Evolutionary conservation across 2,329 filamentous ascomycete genomes (phyloP).

Genomic region (Talaromyces marneffei): DNA sequence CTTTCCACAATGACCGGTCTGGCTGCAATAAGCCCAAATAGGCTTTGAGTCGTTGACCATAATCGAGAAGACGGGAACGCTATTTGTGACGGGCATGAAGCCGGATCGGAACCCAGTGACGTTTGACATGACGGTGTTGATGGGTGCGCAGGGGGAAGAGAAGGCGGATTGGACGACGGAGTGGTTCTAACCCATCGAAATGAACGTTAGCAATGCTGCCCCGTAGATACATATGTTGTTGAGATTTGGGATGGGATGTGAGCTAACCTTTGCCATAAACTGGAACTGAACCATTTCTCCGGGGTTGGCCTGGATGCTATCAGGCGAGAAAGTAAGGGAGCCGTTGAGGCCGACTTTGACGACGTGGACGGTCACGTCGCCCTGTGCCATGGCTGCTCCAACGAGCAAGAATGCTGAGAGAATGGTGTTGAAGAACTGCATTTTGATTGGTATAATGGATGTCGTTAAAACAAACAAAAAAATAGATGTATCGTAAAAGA

Average conservation of each 20-base stretch:
- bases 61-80: conserved; percentile 62
- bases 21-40: conserved; percentile 72
- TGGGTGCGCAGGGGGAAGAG: conserved; percentile 62
- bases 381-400: conserved; percentile 15
- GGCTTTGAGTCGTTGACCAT: conserved; percentile 62
- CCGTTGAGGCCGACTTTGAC: conserved; percentile 57
- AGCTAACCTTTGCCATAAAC: conserved; percentile 34
- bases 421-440: not conserved
- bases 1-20: conserved; percentile 64
- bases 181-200: no score
- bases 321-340: conserved; percentile 58
- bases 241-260: conserved; percentile 33
- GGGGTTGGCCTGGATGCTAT: conserved; percentile 56
- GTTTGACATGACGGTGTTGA: conserved; percentile 48
- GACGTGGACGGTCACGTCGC: conserved; percentile 49
- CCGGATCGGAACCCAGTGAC: conserved; percentile 54
- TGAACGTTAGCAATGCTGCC: no score
- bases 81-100: conserved; percentile 48
- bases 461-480: no score
- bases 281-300: conserved; percentile 53
- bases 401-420: not conserved
- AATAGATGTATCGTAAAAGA: not conserved
- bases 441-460: not conserved
- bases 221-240: no score
- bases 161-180: conserved; percentile 74